Evolutionary conservation across 306 rosid genomes (phyloP).

Genomic region (Psophocarpus tetragonolobus): DNA sequence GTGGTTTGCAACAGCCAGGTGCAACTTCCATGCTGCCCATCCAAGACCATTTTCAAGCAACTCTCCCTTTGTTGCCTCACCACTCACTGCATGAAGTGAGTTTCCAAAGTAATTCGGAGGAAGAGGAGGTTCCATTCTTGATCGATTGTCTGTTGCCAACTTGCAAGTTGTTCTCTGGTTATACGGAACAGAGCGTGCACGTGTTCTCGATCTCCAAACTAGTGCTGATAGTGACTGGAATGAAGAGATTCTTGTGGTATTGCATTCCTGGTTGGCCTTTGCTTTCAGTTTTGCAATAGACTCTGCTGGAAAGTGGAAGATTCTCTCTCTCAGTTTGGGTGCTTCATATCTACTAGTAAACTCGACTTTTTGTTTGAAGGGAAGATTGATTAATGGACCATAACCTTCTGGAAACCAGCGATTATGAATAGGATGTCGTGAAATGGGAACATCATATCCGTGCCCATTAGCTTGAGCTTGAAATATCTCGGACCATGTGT

Average conservation of each 20-base stretch:
- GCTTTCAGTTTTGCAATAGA: conserved; percentile 59
- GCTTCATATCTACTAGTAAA: conserved; percentile 46
- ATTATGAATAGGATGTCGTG: conserved; percentile 40
- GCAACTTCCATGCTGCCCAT: conserved; percentile 65
- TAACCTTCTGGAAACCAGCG: conserved; percentile 60
- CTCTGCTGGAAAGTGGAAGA: conserved; percentile 61
- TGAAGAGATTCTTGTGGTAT: conserved; percentile 46
- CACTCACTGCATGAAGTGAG: neutral
- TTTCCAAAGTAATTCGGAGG: conserved; percentile 58
- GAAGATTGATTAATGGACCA: conserved; percentile 46
- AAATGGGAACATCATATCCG: neutral
- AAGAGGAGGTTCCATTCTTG: conserved; percentile 54
- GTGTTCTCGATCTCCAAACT: conserved; percentile 61
- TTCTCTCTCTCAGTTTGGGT: conserved; percentile 49
- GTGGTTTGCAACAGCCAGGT: conserved; percentile 36
- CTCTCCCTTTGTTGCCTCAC: neutral
- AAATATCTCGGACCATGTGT: conserved; percentile 61
- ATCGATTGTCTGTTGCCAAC: conserved; percentile 42
- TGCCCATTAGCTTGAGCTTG: conserved; percentile 23
- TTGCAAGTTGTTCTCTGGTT: conserved; percentile 41
- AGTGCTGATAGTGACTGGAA: conserved; percentile 62
- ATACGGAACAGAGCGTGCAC: conserved; percentile 22
- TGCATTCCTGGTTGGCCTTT: conserved; percentile 49
- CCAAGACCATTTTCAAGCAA: neutral
- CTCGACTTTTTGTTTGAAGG: conserved; percentile 47